Base-by-base conservation (phyloP, 805 yeast species). In the Sugiyamaella marilandica region DNA sequence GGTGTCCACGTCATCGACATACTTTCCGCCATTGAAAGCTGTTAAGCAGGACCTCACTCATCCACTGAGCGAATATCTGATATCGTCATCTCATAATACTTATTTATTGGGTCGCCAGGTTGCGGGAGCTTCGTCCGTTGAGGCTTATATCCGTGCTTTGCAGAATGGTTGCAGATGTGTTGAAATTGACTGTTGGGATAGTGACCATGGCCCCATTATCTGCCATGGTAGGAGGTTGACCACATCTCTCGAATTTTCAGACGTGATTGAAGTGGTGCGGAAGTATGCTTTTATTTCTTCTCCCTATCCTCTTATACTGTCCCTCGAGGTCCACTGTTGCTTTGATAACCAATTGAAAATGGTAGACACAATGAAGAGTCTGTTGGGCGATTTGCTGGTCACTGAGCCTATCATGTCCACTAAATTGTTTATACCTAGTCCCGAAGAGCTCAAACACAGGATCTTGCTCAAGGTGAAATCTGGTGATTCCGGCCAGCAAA, bases 111-210 rank as follows among this genome's bases (percentile, higher is more conserved):
- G 99, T 0, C 75, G 94, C 36, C 99, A 94, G 64, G 78, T 87
- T 14, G 96, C 84, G 1, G 96, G 94, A 18, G 83, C 80, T 2
- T 85, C 97, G 0, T 88, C 97, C 0, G 82, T 89, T 1, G 97
- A 92, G 63, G 95, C 95, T 0, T 94, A 94, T 60, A 82, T 89
- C 14, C 79, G 85, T 48, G 94, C 88, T 0, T 71, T 94, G 47
- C 97, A 90, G 65, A 79, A 90, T 51, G 98, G 99, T 1, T 94
- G 98, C 62, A 75, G 97, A 44, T 91, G 97, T 57, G 75, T 94
- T n/a, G 99, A 94, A 64, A 82, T 94, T 39, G 99, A 94, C 67
- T 75, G 94, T 18, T 94, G 99, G 99, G 96, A 92, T 70, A 87
- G 84, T 19, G 82, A 79, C 33, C 68, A 70, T 10, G 91, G 85